Conservation (phyloP, 1,284 basidiomycete genomes). For the Caloboletus firmus region DNA sequence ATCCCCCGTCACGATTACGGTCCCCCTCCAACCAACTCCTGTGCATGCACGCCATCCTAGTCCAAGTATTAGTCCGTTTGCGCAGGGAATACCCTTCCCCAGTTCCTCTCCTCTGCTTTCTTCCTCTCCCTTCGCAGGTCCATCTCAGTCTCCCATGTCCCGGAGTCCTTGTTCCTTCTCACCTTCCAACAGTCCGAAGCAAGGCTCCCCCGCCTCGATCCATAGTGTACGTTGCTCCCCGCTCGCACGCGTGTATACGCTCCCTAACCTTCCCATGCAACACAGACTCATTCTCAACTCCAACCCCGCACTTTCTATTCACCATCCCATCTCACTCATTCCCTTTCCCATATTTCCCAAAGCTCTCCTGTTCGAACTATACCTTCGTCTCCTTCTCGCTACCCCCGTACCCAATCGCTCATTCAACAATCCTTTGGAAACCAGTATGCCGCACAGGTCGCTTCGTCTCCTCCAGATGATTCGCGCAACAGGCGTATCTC, state of each 20-base stretch:
- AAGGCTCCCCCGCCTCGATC: slow-evolving; percentile 12
- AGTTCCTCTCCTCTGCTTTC: slow-evolving; percentile 9
- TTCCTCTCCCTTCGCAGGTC: slow-evolving; percentile 9
- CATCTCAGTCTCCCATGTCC: slow-evolving; percentile 1
- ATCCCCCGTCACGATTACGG: slow-evolving; percentile 1
- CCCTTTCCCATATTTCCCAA: slow-evolving; percentile 6
- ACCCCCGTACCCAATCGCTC: slow-evolving; percentile 18
- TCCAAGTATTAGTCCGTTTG: slow-evolving; percentile 9
- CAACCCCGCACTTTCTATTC: slow-evolving; percentile 7
- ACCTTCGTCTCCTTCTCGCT: slow-evolving; percentile 7
- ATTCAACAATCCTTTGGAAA: slow-evolving; percentile 20
- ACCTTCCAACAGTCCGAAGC: slow-evolving; percentile 4
- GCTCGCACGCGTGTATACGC: neutral
- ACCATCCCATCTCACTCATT: neutral
- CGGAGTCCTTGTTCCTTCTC: slow-evolving; percentile 3
- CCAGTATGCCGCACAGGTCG: neutral
- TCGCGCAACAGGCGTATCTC: slow-evolving; percentile 9
- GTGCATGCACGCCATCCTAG: slow-evolving; percentile 10
- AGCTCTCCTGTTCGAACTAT: slow-evolving; percentile 6
- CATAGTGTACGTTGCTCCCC: slow-evolving; percentile 10
- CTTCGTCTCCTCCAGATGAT: slow-evolving; percentile 2
- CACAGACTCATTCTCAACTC: slow-evolving; percentile 11
- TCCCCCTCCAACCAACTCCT: slow-evolving; percentile 3
- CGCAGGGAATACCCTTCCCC: slow-evolving; percentile 18
- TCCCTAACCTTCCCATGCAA: neutral